Evolutionary conservation across 805 yeast species (phyloP).

Genomic region (Wickerhamiella kazuoi): DNA sequence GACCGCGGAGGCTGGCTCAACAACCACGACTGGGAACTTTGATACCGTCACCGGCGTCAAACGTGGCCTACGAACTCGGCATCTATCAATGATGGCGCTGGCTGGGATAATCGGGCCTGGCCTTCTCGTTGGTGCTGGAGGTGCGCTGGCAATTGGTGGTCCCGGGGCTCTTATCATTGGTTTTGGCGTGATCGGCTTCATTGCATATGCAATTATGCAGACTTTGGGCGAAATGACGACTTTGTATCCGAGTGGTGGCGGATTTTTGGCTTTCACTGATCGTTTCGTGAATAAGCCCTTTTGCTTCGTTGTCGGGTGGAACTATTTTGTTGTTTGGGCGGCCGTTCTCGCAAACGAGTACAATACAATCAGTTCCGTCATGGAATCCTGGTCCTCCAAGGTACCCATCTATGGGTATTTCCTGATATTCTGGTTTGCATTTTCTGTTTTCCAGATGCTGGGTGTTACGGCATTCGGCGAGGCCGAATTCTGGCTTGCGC

Average conservation of each 20-base stretch:
- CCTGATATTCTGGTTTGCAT: constrained; percentile 34
- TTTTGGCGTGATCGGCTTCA: constrained; percentile 31
- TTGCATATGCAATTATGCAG: constrained; percentile 37
- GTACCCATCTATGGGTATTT: constrained; percentile 32
- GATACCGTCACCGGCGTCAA: constrained; percentile 22
- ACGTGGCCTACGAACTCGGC: constrained; percentile 39
- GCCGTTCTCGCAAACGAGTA: constrained; percentile 33
- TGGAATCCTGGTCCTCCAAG: constrained; percentile 29
- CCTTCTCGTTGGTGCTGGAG: constrained; percentile 45
- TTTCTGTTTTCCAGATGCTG: constrained; percentile 29
- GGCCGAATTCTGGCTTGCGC: constrained; percentile 42
- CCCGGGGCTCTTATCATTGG: constrained; percentile 35
- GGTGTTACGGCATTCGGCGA: constrained; percentile 43
- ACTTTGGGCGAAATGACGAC: constrained; percentile 40
- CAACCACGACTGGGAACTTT: constrained; percentile 9
- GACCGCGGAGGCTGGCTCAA: background rate
- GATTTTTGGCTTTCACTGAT: constrained; percentile 31
- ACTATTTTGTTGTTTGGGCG: constrained; percentile 34
- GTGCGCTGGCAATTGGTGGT: constrained; percentile 32
- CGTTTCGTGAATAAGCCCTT: constrained; percentile 31
- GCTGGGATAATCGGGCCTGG: constrained; percentile 81
- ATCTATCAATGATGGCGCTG: constrained; percentile 63
- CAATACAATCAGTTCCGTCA: constrained; percentile 29
- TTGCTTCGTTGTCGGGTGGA: constrained; percentile 32
- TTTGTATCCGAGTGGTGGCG: constrained; percentile 36